These are phyloP conservation scores for Panaeolus cyanescens DNA, from an alignment of 768 basidiomycete species.

Conservation along the genomic window DNA sequence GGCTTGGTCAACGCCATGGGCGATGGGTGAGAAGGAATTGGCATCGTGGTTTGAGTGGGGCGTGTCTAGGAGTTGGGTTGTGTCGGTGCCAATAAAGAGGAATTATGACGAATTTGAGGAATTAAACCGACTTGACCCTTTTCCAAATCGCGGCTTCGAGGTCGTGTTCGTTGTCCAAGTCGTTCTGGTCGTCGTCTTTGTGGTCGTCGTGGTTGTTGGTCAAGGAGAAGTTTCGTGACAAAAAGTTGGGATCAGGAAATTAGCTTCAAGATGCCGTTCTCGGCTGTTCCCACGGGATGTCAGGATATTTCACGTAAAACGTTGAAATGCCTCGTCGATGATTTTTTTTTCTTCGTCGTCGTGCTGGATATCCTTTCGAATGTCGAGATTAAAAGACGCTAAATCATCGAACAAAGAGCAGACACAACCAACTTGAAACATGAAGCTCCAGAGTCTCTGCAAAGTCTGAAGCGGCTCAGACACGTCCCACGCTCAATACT, in stretches of 20 bases:
- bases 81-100: background rate
- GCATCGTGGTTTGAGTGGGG: slow-evolving; percentile 2
- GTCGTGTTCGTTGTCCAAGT: background rate
- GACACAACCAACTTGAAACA: background rate
- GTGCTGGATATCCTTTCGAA: too few species aligned
- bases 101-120: background rate
- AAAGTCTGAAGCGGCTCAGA: slow-evolving; percentile 2
- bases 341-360: too few species aligned
- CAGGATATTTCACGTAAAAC: background rate
- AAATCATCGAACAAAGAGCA: background rate
- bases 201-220: slow-evolving; percentile 1
- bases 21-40: slow-evolving; percentile 36
- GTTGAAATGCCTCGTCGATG: background rate
- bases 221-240: background rate
- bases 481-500: background rate
- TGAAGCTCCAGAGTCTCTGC: background rate
- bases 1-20: slow-evolving; percentile 65
- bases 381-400: background rate
- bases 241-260: slow-evolving; percentile 4
- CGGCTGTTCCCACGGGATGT: background rate
- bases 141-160: background rate
- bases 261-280: slow-evolving; percentile 2
- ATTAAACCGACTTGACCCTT: background rate
- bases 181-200: background rate
- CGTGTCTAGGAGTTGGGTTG: background rate